Conservation (phyloP, 306 rosid genomes). For the Trifolium pratense region DNA sequence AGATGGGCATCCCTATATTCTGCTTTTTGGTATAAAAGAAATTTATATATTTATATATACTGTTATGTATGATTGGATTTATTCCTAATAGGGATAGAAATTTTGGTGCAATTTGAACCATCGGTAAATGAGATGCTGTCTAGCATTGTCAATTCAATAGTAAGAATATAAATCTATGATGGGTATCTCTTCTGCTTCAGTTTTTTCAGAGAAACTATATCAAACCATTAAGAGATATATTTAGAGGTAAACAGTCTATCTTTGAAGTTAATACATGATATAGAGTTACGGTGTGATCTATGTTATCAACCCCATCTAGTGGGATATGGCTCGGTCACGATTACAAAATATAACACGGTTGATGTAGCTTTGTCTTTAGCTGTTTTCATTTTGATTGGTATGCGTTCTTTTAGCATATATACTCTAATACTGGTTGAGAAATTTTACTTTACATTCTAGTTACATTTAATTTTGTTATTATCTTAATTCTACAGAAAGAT, state of each 20-base stretch:
- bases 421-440: constrained; percentile 9
- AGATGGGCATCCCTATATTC: constrained; percentile 15
- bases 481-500: constrained; percentile 67
- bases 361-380: constrained; percentile 10
- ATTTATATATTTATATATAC: no score
- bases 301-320: background rate
- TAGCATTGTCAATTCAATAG: constrained; percentile 10
- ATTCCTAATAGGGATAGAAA: background rate
- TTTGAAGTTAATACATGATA: background rate
- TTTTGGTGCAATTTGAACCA: constrained; percentile 14
- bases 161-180: no score
- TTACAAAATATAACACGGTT: constrained; percentile 25
- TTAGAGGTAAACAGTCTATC: background rate
- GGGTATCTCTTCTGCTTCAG: background rate
- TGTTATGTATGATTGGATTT: constrained; percentile 10
- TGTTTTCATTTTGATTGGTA: constrained; percentile 11
- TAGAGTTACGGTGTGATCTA: background rate
- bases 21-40: background rate
- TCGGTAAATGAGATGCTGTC: constrained; percentile 11
- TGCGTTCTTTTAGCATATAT: background rate
- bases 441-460: constrained; percentile 7
- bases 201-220: background rate
- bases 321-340: background rate
- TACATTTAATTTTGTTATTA: constrained; percentile 35
- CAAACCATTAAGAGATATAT: constrained; percentile 2